Evolutionary conservation across 257 asterid species (phyloP), one percentile per base, ranked within the genome.

Genomic region (Prunella vulgaris): DNA sequence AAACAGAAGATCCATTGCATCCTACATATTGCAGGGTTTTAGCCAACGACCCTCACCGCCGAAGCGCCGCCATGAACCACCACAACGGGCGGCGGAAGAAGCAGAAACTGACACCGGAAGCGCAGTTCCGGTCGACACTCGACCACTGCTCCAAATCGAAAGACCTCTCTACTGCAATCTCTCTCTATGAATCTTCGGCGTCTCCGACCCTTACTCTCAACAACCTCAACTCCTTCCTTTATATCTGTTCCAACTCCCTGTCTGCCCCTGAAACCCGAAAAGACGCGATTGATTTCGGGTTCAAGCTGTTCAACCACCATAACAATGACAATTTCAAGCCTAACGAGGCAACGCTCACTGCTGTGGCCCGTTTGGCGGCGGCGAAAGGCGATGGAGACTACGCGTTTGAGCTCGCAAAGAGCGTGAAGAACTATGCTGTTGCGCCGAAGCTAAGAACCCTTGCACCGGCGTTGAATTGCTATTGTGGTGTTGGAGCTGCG

Each of bases 311-410:
- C 73, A 46, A 78, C 38, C 78, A 49, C 78, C 83, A 75, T 2
- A 65, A 25, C 70, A 64, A 67, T 10, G 87, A 79, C 64, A 81
- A 54, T 7, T 66, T 87, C 71, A 82, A 56, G 77, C 89, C 92
- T 2, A 88, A 87, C 59, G 97, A 88, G 82, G 98, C 97, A 20
- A 93, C 97, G 35, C 75, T 84, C 77, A 85, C 97, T 42, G 91
- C 97, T 6, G 69, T 88, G 3, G 87, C 97, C 15, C 77, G 98
- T 71, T 83, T 93, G 52, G 95, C 95, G 20, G 92, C 95, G 14
- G 90, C 96, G 7, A 88, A 79, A 71, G 92, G 87, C 7, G 96
- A 93, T 1, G 98, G 94, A 0, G 92, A 90, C 38, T 79, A 76
- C 25, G 96, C 98, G 1, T 87, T 93, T 70, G 87, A 87, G 79